Evolutionary conservation across 441 rosid species (phyloP), one percentile per base, ranked within the genome.

Genomic region (Breynia disticha): DNA sequence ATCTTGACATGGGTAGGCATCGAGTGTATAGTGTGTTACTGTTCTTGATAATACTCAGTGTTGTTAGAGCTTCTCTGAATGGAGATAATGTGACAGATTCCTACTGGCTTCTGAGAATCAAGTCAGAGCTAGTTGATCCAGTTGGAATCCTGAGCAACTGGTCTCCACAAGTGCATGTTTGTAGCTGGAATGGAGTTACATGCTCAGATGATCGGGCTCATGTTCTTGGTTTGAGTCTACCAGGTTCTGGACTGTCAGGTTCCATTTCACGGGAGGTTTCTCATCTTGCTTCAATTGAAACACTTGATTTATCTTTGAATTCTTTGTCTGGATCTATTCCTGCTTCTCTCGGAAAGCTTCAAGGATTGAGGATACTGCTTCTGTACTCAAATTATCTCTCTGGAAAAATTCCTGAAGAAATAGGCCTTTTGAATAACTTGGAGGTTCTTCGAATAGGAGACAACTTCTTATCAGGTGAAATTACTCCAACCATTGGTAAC

Each of bases 381-480:
- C 77, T 91, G 45, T 68, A 77, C 68, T 65, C 90, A 11, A 91
- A 91, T 66, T 67, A 16, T 60, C 79, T 91, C 57, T 77, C 80
- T 6, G 95, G 98, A 18, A 32, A 50, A 50, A 78, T 87, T 67
- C 96, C 96, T 21, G 61, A 73, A 39, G 82, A 80, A 65, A 69
- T 91, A n/a, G 75, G 80, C 54, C 62, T 66, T 48, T 71, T 91
- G 72, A 73, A 67, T 56, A 80, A 75, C 43, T 68, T 91, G 68
- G 76, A 75, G 56, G 80, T 85, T 38, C 75, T 91, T 11, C 73
- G 87, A 60, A 57, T 86, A 9, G 98, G 98, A 48, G 73, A 83
- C 47, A 91, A 91, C 68, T 39, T 63, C 52, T 57, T 91, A 39
- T 47, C 66, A 11, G 96, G 96, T 46, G 60, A 75, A 19, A 83